phyloP scores from a whole-genome alignment of 176 grass and related monocot genomes.

The Phyllostachys edulis region DNA sequence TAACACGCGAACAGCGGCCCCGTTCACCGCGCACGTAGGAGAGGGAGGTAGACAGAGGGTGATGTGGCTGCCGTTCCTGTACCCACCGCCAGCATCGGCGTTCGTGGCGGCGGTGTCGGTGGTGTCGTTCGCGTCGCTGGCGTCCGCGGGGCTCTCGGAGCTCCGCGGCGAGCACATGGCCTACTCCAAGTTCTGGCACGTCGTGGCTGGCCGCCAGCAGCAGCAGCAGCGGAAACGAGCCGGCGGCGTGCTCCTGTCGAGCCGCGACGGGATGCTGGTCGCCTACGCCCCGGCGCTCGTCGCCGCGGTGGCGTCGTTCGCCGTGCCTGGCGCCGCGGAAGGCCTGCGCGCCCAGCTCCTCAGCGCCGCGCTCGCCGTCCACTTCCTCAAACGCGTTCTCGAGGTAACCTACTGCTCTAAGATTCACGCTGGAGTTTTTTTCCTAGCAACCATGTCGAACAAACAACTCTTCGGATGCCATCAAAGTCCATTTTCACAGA shows the following conservation, averaged over 20 bases:
- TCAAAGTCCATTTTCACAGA: too few species aligned
- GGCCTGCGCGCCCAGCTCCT: constrained; percentile 39
- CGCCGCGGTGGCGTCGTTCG: constrained; percentile 45
- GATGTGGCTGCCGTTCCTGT: constrained; percentile 47
- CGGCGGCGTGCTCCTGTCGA: constrained; percentile 6
- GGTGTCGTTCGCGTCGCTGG: constrained; percentile 33
- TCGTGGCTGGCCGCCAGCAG: background rate
- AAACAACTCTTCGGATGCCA: too few species aligned
- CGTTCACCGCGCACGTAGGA: too few species aligned
- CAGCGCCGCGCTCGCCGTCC: constrained; percentile 43
- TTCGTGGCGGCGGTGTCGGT: constrained; percentile 49
- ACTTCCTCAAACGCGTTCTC: constrained; percentile 77
- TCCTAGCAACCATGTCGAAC: too few species aligned
- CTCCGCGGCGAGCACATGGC: constrained; percentile 45
- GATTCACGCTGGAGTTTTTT: too few species aligned
- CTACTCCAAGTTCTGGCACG: constrained; percentile 88
- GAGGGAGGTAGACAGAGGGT: too few species aligned
- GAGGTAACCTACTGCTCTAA: constrained; percentile 43
- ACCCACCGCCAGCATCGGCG: constrained; percentile 47
- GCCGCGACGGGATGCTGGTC: constrained; percentile 60
- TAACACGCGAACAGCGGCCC: too few species aligned
- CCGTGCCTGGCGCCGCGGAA: constrained; percentile 38
- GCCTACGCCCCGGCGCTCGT: constrained; percentile 59
- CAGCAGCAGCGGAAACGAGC: background rate
- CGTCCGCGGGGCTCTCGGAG: constrained; percentile 46